Evolutionary conservation across 1,139 yeast genomes (phyloP), one percentile per base, ranked within the genome.

Genomic region (Casaregolazyma lundiana): DNA sequence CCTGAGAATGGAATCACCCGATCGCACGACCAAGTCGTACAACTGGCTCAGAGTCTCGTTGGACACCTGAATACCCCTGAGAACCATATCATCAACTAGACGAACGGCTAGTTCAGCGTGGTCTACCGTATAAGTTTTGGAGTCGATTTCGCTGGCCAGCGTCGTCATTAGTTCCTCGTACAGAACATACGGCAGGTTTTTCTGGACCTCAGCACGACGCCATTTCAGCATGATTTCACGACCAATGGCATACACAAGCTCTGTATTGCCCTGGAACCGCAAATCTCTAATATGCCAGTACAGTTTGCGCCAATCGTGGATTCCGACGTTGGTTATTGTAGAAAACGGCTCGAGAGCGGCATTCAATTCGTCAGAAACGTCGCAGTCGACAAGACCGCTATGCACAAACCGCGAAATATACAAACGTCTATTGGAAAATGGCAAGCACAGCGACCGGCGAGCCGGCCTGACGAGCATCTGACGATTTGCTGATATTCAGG

Each of bases 1-100:
- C n/a, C 38, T 38, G 22, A 53, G 44, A 15, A 46, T 29, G 18
- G 45, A 38, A 43, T 48, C 53, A 9, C 55, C 53, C 4, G 42
- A 43, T 2, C 38, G 37, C 5, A 46, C 44, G 17, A 55, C 49
- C 7, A 52, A 24, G 6, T 45, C 29, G 44, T 45, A 53, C 15
- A 55, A 37, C 3, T 39, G 35, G 3, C 47, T 45, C 20, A 50
- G 20, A n/a, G 44, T 40, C 16, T 49, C 47, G 9, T 44, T 44
- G 15, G 43, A 32, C 6, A 40, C 17, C 3, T 35, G 13, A 6
- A 50, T 43, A 4, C 41, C 47, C 16, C 42, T 41, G 8, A 15
- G 17, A 13, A 52, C 35, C 34, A 52, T 30, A 16, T 41, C 18
- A 18, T 51, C 43, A 4, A 50, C 45, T 1, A 52, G 18, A 20